These are phyloP conservation scores for Oxytropis ochrocephala DNA, from an alignment of 306 rosid genomes.

Conservation along the genomic window DNA sequence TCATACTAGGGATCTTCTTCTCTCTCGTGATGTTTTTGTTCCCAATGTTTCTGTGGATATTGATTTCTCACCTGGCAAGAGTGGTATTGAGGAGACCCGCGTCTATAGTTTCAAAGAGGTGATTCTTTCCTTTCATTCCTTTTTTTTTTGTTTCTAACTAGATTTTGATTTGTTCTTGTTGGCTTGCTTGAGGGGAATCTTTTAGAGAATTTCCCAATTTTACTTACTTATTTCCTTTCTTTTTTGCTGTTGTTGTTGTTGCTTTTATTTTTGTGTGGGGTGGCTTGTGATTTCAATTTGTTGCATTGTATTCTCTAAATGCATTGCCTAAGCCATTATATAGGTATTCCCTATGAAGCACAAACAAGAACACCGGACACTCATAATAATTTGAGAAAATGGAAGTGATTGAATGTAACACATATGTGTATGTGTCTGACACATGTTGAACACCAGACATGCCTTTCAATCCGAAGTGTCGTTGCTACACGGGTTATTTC, in stretches of 20 bases:
- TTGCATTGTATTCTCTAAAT: slow-evolving; percentile 5
- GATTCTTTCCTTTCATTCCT: slow-evolving; percentile 21
- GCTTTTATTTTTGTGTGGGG: not conserved
- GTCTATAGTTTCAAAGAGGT: slow-evolving; percentile 79
- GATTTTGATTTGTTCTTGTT: not conserved
- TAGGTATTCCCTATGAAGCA: no score
- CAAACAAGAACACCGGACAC: no score
- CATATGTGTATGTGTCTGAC: no score
- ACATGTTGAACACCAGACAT: no score
- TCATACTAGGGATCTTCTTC: slow-evolving; percentile 49
- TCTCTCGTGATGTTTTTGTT: slow-evolving; percentile 41
- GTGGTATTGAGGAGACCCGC: slow-evolving; percentile 31
- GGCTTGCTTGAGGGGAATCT: not conserved
- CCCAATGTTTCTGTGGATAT: slow-evolving; percentile 65
- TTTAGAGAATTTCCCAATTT: not conserved
- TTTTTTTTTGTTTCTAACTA: not conserved
- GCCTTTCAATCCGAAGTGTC: no score
- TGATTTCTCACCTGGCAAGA: slow-evolving; percentile 39
- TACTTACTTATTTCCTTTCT: not conserved
- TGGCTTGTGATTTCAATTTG: slow-evolving; percentile 16
- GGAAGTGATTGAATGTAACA: no score
- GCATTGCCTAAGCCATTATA: not conserved
- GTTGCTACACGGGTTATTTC: no score
- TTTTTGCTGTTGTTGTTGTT: not conserved
- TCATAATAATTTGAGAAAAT: no score